A percentile compares a stretch with the other conserved stretches of the same genome.
These are phyloP conservation scores for Aureobasidium sp. DNA, from an alignment of 2,329 filamentous ascomycete genomes.

Conservation along the genomic window DNA sequence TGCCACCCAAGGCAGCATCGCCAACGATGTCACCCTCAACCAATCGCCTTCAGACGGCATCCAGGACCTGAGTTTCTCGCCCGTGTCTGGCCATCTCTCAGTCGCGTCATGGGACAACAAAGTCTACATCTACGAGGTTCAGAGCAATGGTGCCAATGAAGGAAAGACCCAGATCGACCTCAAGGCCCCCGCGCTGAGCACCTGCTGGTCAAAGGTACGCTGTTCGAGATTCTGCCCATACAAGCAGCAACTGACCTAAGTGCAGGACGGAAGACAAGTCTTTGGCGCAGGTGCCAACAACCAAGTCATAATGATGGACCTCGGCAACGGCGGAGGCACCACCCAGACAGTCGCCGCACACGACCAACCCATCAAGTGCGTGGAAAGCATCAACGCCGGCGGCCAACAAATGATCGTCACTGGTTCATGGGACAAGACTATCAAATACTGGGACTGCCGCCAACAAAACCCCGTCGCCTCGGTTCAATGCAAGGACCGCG, in stretches of 20 bases:
- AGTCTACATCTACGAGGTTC: slow-evolving; percentile 92
- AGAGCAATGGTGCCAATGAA: slow-evolving; percentile 65
- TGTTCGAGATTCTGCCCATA: not conserved
- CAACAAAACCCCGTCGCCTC: slow-evolving; percentile 56
- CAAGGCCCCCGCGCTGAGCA: slow-evolving; percentile 73
- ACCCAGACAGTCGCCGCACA: slow-evolving; percentile 70
- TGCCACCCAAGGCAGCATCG: slow-evolving; percentile 81
- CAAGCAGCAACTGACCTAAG: slow-evolving; percentile 1
- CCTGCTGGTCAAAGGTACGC: slow-evolving; percentile 77
- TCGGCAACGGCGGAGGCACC: slow-evolving; percentile 47
- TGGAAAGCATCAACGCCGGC: slow-evolving; percentile 54
- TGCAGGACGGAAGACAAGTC: slow-evolving; percentile 80
- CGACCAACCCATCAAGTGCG: slow-evolving; percentile 71
- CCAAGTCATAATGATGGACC: slow-evolving; percentile 78
- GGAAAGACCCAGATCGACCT: slow-evolving; percentile 83
- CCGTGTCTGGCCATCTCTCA: slow-evolving; percentile 69
- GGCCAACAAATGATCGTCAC: slow-evolving; percentile 78
- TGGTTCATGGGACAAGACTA: slow-evolving; percentile 82
- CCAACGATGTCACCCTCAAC: slow-evolving; percentile 72
- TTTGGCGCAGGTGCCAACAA: slow-evolving; percentile 87
- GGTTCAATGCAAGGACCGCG: slow-evolving; percentile 63
- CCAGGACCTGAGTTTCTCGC: slow-evolving; percentile 77
- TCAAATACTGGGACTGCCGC: slow-evolving; percentile 83
- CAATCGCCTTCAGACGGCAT: slow-evolving; percentile 82
- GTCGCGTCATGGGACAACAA: slow-evolving; percentile 97